Conservation (phyloP, 2,329 filamentous ascomycete genomes). For the Pseudonectria foliicola region DNA sequence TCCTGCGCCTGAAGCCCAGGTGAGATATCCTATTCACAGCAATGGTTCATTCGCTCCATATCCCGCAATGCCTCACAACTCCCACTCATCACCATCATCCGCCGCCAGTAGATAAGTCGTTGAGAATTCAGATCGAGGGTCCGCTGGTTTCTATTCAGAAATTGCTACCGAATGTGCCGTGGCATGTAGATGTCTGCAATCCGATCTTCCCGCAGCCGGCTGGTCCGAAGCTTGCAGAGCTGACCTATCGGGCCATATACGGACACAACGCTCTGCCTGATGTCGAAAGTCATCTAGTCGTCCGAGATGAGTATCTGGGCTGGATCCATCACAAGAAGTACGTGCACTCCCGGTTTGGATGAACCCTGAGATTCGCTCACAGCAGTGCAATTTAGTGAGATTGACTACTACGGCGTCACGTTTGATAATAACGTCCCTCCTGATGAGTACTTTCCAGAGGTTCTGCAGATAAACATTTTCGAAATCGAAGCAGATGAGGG, state of each 20-base stretch:
- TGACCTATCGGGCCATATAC: constrained; percentile 9
- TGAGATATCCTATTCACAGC: no score
- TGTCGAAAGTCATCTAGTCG: constrained; percentile 4
- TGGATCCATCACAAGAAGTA: constrained; percentile 6
- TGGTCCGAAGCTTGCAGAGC: constrained; percentile 7
- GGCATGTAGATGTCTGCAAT: constrained; percentile 1
- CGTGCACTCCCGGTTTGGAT: no score
- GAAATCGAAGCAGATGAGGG: constrained; percentile 28
- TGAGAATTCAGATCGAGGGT: constrained; percentile 17
- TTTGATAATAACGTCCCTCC: constrained; percentile 33
- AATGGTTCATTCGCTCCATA: constrained; percentile 11
- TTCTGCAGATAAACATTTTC: constrained; percentile 35
- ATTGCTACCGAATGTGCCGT: constrained; percentile 8
- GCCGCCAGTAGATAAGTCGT: constrained; percentile 7
- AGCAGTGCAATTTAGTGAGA: no score
- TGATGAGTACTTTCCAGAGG: constrained; percentile 31
- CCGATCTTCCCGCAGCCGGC: constrained; percentile 10
- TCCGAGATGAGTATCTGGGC: constrained; percentile 15
- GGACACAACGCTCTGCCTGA: constrained; percentile 1
- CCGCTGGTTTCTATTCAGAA: constrained; percentile 11
- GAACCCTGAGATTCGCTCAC: no score
- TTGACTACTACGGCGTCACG: constrained; percentile 33
- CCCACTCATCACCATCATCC: constrained; percentile 10
- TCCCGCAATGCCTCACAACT: constrained; percentile 9
- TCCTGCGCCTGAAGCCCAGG: no score